Evolutionary conservation across 768 basidiomycete genomes (phyloP).

Genomic region (Kwoniella sp.): DNA sequence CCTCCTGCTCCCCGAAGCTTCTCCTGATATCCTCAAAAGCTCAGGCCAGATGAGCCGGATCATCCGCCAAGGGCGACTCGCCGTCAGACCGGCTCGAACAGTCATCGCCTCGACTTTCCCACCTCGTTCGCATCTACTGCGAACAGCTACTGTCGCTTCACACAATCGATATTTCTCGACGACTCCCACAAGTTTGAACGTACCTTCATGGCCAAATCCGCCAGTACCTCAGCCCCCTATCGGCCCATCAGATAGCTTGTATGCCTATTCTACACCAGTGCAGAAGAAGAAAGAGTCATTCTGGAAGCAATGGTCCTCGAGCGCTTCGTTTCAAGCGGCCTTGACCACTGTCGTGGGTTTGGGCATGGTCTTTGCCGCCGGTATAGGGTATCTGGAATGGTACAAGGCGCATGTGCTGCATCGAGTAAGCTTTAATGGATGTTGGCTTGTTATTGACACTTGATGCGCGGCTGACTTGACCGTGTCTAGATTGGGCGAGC

Average conservation of each 20-base stretch:
- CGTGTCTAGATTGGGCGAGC: constrained; percentile 69
- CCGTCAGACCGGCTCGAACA: not conserved
- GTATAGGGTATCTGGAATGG: constrained; percentile 72
- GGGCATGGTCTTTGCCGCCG: constrained; percentile 55
- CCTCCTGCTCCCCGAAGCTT: too few species aligned
- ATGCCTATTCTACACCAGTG: not conserved
- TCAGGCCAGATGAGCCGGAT: not conserved
- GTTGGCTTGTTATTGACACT: not conserved
- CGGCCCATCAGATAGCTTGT: constrained; percentile 37
- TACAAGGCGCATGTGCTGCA: constrained; percentile 79
- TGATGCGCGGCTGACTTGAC: constrained; percentile 12
- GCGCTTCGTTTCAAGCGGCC: constrained; percentile 50
- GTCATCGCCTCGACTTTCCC: not conserved
- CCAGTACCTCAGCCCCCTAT: constrained; percentile 48
- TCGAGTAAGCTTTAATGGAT: constrained; percentile 68
- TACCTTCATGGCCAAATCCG: constrained; percentile 51
- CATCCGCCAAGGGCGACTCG: not conserved
- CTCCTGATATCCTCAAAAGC: not conserved
- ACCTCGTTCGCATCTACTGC: not conserved
- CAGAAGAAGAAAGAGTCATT: constrained; percentile 24
- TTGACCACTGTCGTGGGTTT: constrained; percentile 52
- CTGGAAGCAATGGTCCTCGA: constrained; percentile 39
- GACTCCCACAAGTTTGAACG: constrained; percentile 4
- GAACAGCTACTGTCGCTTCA: not conserved
- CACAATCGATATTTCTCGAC: not conserved